These are phyloP conservation scores for Trichoderma simmonsii DNA, from an alignment of 2,329 filamentous ascomycete genomes.

Conservation along the genomic window DNA sequence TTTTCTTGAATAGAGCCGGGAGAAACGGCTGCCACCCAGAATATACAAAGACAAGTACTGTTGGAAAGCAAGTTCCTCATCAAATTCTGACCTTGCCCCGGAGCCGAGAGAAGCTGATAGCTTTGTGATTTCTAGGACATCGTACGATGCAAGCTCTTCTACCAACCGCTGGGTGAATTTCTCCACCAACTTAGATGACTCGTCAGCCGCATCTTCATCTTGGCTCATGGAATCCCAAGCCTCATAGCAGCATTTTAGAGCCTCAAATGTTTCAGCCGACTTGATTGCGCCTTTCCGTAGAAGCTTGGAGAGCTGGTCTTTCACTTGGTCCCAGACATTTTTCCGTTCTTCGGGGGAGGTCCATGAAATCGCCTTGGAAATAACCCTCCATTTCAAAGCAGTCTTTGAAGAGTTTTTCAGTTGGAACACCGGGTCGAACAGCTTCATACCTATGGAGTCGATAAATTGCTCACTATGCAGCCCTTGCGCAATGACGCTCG, in stretches of 20 bases:
- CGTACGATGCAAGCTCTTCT: conserved; percentile 28
- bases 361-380: conserved; percentile 38
- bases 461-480: conserved; percentile 41
- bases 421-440: conserved; percentile 36
- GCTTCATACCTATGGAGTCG: conserved; percentile 39
- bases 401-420: conserved; percentile 31
- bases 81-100: conserved; percentile 25
- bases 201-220: conserved; percentile 31
- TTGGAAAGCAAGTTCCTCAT: conserved; percentile 27
- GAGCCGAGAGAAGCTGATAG: conserved; percentile 21
- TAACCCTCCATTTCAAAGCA: conserved; percentile 41
- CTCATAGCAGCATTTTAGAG: conserved; percentile 39
- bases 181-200: conserved; percentile 33
- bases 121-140: conserved; percentile 25
- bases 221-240: conserved; percentile 40
- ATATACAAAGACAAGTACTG: conserved; percentile 37
- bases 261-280: conserved; percentile 38
- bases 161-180: conserved; percentile 35
- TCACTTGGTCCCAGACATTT: conserved; percentile 34
- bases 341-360: conserved; percentile 28
- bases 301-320: conserved; percentile 33
- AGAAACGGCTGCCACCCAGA: conserved; percentile 33
- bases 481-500: conserved; percentile 42
- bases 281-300: conserved; percentile 33
- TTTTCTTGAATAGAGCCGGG: conserved; percentile 28